A percentile compares a stretch with the other conserved stretches of the same genome.
These are phyloP conservation scores for Pyrenochaeta sp. DNA, from an alignment of 2,329 filamentous ascomycete genomes.

Conservation along the genomic window DNA sequence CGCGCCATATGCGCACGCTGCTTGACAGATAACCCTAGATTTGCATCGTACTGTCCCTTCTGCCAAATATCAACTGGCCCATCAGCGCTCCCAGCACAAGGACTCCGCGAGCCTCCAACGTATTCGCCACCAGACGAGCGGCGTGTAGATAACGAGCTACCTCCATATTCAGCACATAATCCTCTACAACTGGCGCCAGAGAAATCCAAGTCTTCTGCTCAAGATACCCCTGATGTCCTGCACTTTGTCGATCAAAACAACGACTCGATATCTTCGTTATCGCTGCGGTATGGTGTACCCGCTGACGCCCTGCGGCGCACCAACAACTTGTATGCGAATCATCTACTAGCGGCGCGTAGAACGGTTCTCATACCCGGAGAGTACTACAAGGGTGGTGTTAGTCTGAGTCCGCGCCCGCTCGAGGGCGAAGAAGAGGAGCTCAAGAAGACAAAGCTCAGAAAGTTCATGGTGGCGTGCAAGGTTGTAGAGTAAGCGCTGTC, in stretches of 20 bases:
- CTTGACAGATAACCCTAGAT: slow-evolving; percentile 72
- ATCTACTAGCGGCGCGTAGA: slow-evolving; percentile 72
- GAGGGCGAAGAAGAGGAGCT: slow-evolving; percentile 77
- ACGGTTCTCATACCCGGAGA: slow-evolving; percentile 75
- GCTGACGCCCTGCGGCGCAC: slow-evolving; percentile 66
- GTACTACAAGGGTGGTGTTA: slow-evolving; percentile 71
- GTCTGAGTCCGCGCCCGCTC: slow-evolving; percentile 73
- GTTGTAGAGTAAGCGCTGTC: slow-evolving; percentile 70
- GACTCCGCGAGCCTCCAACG: slow-evolving; percentile 71
- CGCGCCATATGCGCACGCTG: slow-evolving; percentile 76
- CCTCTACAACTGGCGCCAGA: slow-evolving; percentile 31
- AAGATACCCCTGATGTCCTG: slow-evolving; percentile 67
- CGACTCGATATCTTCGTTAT: slow-evolving; percentile 73
- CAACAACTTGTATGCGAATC: slow-evolving; percentile 76
- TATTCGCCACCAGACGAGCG: slow-evolving; percentile 59
- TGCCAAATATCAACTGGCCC: slow-evolving; percentile 74
- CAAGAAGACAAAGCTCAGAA: slow-evolving; percentile 72
- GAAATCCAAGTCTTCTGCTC: slow-evolving; percentile 37
- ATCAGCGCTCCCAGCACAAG: slow-evolving; percentile 65
- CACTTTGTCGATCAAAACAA: slow-evolving; percentile 76
- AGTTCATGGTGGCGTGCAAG: slow-evolving; percentile 82
- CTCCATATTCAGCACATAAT: slow-evolving; percentile 53
- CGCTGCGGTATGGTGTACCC: slow-evolving; percentile 75
- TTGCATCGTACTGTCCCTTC: slow-evolving; percentile 73
- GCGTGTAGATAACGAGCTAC: slow-evolving; percentile 48